Conservation (phyloP, 345 rosid genomes). For the Hevea brasiliensis region DNA sequence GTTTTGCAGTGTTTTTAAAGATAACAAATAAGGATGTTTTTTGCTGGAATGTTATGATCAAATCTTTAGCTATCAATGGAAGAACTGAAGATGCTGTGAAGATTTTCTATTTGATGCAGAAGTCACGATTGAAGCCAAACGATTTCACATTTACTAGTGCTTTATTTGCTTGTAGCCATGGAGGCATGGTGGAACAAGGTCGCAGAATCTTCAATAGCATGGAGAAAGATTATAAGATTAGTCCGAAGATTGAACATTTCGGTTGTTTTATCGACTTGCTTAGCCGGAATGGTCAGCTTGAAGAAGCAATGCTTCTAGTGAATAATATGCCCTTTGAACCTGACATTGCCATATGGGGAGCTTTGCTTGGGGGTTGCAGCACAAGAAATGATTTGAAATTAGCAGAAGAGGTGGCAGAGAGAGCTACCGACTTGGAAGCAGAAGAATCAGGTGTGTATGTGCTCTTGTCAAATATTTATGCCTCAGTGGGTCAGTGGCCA, state of each 20-base stretch:
- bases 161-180: conserved; percentile 47
- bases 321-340: conserved; percentile 38
- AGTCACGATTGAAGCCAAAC: conserved; percentile 26
- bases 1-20: conserved; percentile 27
- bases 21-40: conserved; percentile 29
- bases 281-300: conserved; percentile 35
- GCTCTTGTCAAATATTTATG: conserved; percentile 38
- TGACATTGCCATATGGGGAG: conserved; percentile 38
- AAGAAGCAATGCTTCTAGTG: conserved; percentile 30
- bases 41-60: conserved; percentile 40
- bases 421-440: conserved; percentile 26
- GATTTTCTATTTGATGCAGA: conserved; percentile 32
- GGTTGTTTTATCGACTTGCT: conserved; percentile 45
- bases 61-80: conserved; percentile 38
- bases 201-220: conserved; percentile 25
- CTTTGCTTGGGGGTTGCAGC: conserved; percentile 14
- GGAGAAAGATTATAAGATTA: conserved; percentile 28
- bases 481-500: conserved; percentile 35
- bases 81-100: conserved; percentile 28
- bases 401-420: conserved; percentile 24
- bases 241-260: conserved; percentile 38
- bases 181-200: conserved; percentile 37
- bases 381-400: conserved; percentile 19
- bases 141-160: conserved; percentile 38
- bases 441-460: conserved; percentile 37